phyloP scores from a whole-genome alignment of 1,284 basidiomycete genomes.

The Cystobasidium slooffiae region DNA sequence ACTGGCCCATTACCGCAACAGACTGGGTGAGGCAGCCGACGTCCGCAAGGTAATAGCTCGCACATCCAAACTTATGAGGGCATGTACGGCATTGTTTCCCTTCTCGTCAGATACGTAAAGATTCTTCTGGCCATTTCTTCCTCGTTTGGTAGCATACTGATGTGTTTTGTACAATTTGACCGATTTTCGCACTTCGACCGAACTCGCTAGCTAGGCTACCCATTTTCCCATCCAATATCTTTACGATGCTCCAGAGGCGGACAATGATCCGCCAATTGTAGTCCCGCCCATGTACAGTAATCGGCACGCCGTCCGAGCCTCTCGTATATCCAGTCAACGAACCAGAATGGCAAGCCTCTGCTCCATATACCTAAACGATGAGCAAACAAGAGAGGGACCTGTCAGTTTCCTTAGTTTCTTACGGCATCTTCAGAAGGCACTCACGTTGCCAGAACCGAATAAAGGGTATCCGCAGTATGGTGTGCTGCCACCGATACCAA shows the following conservation, averaged over 20 bases:
- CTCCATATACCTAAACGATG: constrained; percentile 12
- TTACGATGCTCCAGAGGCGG: neutral
- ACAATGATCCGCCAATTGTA: constrained; percentile 17
- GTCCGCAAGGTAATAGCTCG: no score
- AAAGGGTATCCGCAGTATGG: constrained; percentile 10
- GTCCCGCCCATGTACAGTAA: constrained; percentile 23
- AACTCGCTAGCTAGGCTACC: neutral
- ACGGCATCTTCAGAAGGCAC: neutral
- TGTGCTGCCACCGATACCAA: constrained; percentile 19
- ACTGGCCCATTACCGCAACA: no score
- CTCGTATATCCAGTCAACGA: constrained; percentile 23
- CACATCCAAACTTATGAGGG: no score
- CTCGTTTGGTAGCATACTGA: no score
- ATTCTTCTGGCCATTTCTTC: no score
- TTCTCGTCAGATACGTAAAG: no score
- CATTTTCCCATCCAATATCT: constrained; percentile 15
- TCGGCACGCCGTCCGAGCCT: constrained; percentile 6
- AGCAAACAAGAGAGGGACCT: neutral
- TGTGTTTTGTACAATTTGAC: no score
- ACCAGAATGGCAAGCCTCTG: neutral
- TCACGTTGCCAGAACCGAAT: constrained; percentile 20
- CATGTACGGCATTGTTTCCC: no score
- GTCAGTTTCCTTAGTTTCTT: neutral
- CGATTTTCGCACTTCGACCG: no score
- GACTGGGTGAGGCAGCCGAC: no score